phyloP scores from a whole-genome alignment of 805 yeast species.

The Schwanniomyces vanrijiae region DNA sequence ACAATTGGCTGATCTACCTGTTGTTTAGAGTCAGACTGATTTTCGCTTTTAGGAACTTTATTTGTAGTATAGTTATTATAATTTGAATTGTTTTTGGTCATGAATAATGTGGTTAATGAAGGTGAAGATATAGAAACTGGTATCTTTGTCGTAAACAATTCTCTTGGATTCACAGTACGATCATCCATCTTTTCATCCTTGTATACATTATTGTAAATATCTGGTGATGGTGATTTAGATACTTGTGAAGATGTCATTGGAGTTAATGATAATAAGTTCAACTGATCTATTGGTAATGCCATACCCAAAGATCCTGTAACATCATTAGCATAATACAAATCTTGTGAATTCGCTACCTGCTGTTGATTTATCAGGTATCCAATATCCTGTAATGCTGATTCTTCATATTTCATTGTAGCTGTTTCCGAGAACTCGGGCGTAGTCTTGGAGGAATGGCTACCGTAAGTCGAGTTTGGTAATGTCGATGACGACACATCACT shows the following conservation, averaged over 20 bases:
- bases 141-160: conserved; percentile 17
- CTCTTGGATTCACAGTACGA: conserved; percentile 34
- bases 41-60: conserved; percentile 1
- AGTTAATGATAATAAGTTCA: conserved; percentile 22
- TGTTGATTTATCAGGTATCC: not conserved
- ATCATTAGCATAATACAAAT: not conserved
- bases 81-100: conserved; percentile 1
- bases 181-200: conserved; percentile 12
- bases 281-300: conserved; percentile 23
- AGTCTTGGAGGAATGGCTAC: conserved; percentile 4
- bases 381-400: not conserved
- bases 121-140: conserved; percentile 10
- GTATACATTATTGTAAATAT: conserved; percentile 3
- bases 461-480: conserved; percentile 4
- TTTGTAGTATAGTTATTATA: conserved; percentile 2
- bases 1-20: conserved; percentile 3
- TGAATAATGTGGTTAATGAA: conserved; percentile 11
- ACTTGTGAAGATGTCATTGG: conserved; percentile 6
- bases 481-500: conserved; percentile 6
- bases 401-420: conserved; percentile 1
- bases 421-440: conserved; percentile 6
- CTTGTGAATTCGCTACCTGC: not conserved
- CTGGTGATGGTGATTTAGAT: conserved; percentile 18
- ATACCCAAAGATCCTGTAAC: conserved; percentile 1
- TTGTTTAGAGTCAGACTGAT: not conserved